Evolutionary conservation across 2,329 filamentous ascomycete species (phyloP), one percentile per base, ranked within the genome.

Genomic region (Zalaria obscura): DNA sequence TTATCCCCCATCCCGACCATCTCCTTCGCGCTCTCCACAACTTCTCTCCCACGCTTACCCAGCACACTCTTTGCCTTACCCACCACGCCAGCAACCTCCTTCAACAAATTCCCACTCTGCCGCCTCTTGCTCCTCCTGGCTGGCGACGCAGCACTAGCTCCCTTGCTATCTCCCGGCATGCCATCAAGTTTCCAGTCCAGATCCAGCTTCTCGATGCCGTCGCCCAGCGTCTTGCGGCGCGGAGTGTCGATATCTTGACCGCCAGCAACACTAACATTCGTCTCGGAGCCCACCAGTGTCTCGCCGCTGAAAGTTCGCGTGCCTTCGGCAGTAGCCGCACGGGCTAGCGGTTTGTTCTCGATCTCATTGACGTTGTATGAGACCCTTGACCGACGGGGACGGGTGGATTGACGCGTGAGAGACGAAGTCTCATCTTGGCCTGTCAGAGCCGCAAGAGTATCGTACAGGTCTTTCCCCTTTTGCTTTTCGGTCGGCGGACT

Each of bases 291-390:
- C 25, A 57, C 52, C 6, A 63, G 48, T 4, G 57, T 58, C 32
- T 64, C 64, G 27, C 63, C 66, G 2, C 66, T 66, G 34, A 68
- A 48, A 25, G 42, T 39, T 27, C 46, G 46, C 25, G 42, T 42
- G 18, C 45, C 38, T 18, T 18, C 18, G 18, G 18, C 18, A 18
- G 18, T 18, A 18, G 18, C 18, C 18, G 18, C 18, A 18, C 18
- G 18, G 18, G 18, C 18, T 18, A 18, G 18, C 18, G 18, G 18
- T 18, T 18, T 18, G 18, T 18, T 18, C 18, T 18, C 18, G 18
- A 18, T 18, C 18, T 18, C 18, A 18, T 18, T 18, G 18, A 18
- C 42, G 51, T 85, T 85, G 62, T 85, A 85, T 32, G 29, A 32
- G 29, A 7, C 7, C n/a, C n/a, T 32, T 32, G 29, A 7, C 7